Evolutionary conservation across 2,329 filamentous ascomycete species (phyloP).

Genomic region (Paramyrothecium sp.): DNA sequence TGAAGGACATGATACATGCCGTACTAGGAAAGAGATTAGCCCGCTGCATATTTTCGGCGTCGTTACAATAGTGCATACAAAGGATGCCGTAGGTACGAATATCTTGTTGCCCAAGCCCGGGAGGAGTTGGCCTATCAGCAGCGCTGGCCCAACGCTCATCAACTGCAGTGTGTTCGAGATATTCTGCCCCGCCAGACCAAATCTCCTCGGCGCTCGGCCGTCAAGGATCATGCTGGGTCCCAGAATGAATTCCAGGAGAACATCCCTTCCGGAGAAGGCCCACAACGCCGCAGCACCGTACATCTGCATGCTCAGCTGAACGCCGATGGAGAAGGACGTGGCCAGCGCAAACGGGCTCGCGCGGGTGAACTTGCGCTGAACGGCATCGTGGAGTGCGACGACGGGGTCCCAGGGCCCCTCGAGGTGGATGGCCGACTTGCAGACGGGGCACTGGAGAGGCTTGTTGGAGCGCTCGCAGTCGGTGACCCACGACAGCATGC

Average conservation of each 20-base stretch:
- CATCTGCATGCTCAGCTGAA: slow-evolving; percentile 49
- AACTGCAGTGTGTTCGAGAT: slow-evolving; percentile 33
- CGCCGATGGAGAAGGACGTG: slow-evolving; percentile 51
- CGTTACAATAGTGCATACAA: slow-evolving; percentile 27
- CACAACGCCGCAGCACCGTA: slow-evolving; percentile 52
- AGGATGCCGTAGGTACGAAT: slow-evolving; percentile 38
- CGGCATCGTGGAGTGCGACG: slow-evolving; percentile 61
- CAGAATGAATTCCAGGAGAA: slow-evolving; percentile 39
- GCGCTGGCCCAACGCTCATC: slow-evolving; percentile 43
- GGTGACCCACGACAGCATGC: slow-evolving; percentile 89
- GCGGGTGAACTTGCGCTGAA: slow-evolving; percentile 55
- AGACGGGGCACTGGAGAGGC: slow-evolving; percentile 82
- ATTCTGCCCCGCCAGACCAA: slow-evolving; percentile 24
- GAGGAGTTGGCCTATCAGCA: slow-evolving; percentile 43
- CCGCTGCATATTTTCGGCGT: background rate
- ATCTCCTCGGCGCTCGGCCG: slow-evolving; percentile 16
- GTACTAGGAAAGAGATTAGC: slow-evolving; percentile 34
- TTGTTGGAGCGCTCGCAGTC: slow-evolving; percentile 71
- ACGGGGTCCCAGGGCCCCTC: slow-evolving; percentile 72
- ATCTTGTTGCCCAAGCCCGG: slow-evolving; percentile 41
- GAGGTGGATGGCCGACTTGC: slow-evolving; percentile 77
- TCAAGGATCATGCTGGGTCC: slow-evolving; percentile 28
- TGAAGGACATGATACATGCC: slow-evolving; percentile 43
- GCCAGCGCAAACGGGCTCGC: slow-evolving; percentile 63
- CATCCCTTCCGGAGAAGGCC: slow-evolving; percentile 50